Evolutionary conservation across 768 basidiomycete species (phyloP).

Genomic region (Tubosaeta sp.): DNA sequence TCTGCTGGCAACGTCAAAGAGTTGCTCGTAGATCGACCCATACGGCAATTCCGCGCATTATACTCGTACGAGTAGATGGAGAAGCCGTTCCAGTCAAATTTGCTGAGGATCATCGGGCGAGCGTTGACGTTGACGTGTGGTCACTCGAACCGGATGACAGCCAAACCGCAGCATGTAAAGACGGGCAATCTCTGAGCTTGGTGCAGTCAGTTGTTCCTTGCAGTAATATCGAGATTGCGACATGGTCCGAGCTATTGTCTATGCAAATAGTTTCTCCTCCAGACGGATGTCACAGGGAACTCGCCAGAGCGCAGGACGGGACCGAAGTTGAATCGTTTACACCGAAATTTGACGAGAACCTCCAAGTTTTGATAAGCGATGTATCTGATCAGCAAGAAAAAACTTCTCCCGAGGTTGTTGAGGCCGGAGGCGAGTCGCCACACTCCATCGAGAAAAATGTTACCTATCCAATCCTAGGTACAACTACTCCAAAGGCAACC

Average conservation of each 20-base stretch:
- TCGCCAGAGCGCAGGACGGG: not conserved
- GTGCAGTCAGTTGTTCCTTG: not conserved
- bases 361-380: not conserved
- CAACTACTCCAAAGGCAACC: not conserved
- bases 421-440: not conserved
- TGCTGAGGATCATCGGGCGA: not conserved
- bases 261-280: not conserved
- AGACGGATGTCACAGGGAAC: not conserved
- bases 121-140: not conserved
- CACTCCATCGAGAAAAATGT: not conserved
- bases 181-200: not conserved
- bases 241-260: not conserved
- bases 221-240: not conserved
- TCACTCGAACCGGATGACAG: not conserved
- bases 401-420: not conserved
- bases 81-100: conserved; percentile 6
- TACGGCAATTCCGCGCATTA: conserved; percentile 11
- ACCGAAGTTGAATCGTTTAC: not conserved
- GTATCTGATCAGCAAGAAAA: not conserved
- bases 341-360: not conserved
- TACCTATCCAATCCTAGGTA: not conserved
- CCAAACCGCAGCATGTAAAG: not conserved
- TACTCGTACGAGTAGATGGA: conserved; percentile 14
- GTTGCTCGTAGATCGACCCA: not conserved
- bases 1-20: not conserved